phyloP scores from a whole-genome alignment of 2,329 filamentous ascomycete genomes.

The Pseudogymnoascus sp. region DNA sequence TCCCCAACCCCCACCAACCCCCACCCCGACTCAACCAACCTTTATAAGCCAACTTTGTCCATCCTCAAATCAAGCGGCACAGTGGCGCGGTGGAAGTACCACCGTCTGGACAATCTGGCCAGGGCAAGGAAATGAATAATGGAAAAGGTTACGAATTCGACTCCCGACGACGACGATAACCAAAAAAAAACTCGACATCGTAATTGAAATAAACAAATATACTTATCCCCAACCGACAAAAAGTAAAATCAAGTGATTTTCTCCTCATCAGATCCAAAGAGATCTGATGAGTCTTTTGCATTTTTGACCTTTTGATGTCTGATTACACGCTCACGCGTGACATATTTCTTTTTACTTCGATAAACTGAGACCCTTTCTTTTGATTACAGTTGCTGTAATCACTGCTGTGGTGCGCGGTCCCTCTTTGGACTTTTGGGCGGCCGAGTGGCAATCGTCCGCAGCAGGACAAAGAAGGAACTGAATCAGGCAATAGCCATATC shows the following conservation, averaged over 20 bases:
- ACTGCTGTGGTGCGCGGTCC: too few relatives aligned
- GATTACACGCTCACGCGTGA: not conserved
- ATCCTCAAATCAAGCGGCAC: not conserved
- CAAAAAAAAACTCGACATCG: not conserved
- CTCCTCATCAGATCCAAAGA: not conserved
- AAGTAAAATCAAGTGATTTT: conserved; percentile 7
- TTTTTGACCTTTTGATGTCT: not conserved
- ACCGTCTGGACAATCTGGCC: not conserved
- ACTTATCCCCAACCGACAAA: not conserved
- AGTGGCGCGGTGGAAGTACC: not conserved
- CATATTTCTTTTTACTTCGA: not conserved
- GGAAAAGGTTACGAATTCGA: not conserved
- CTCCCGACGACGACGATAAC: not conserved
- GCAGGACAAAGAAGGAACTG: too few relatives aligned
- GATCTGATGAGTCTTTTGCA: conserved; percentile 4
- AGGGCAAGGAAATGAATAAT: not conserved
- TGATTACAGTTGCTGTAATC: too few relatives aligned
- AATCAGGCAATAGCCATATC: too few relatives aligned
- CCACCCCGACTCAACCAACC: conserved; percentile 13
- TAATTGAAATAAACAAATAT: not conserved
- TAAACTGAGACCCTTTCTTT: too few relatives aligned
- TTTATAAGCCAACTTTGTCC: not conserved
- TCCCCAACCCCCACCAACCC: conserved; percentile 10
- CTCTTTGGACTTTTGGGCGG: too few relatives aligned
- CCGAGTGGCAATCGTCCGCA: too few relatives aligned